phyloP scores from a whole-genome alignment of 139 green algal genomes.

The Nannochloris sp. region DNA sequence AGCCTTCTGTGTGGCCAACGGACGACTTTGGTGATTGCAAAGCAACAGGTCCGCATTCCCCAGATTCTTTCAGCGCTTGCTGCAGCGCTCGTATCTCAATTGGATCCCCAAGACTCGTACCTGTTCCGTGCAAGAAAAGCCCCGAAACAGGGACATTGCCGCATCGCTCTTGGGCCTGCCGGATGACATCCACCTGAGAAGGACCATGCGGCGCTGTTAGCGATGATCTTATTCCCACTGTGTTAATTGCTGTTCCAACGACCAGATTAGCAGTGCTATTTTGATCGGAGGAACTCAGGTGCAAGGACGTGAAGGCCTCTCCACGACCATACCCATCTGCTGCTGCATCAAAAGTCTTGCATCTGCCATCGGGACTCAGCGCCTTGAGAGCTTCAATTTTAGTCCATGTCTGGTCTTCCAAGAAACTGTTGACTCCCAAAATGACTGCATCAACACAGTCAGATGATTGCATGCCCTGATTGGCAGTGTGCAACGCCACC shows the following conservation, averaged over 20 bases:
- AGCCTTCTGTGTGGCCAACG: constrained; percentile 49
- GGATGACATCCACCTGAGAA: constrained; percentile 34
- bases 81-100: constrained; percentile 64
- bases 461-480: constrained; percentile 9
- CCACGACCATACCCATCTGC: constrained; percentile 55
- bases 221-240: constrained; percentile 70
- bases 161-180: background rate
- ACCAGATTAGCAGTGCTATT: background rate
- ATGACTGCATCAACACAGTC: constrained; percentile 12
- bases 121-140: constrained; percentile 19
- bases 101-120: constrained; percentile 69
- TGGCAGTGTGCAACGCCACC: constrained; percentile 33
- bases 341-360: constrained; percentile 40
- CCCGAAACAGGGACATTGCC: background rate
- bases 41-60: constrained; percentile 15
- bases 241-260: constrained; percentile 51
- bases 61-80: background rate
- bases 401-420: constrained; percentile 13
- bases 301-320: constrained; percentile 27
- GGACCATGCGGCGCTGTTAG: constrained; percentile 76
- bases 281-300: constrained; percentile 1
- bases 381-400: constrained; percentile 33
- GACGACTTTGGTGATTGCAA: constrained; percentile 43
- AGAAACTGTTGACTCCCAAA: constrained; percentile 28
- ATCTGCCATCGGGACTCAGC: constrained; percentile 35